A percentile compares a stretch with the other conserved stretches of the same genome.
Evolutionary conservation across 2,329 filamentous ascomycete species (phyloP).

Genomic region (Arachnopeziza araneosa): DNA sequence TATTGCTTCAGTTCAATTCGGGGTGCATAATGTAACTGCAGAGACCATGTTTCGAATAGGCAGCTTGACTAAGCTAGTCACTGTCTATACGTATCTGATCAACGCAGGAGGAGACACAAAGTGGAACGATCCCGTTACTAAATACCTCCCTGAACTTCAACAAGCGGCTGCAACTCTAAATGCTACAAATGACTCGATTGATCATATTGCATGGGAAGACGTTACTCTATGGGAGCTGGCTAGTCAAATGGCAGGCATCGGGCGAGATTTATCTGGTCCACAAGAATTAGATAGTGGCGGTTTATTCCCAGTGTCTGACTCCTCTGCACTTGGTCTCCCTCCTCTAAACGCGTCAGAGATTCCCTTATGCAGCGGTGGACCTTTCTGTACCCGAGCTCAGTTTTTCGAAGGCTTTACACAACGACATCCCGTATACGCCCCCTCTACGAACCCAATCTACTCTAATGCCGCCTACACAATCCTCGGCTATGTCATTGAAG

Average conservation of each 20-base stretch:
- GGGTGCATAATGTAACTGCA: conserved; percentile 32
- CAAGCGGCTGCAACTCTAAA: conserved; percentile 7
- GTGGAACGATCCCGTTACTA: conserved; percentile 38
- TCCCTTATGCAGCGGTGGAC: conserved; percentile 23
- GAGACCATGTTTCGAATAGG: conserved; percentile 38
- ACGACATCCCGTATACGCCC: conserved; percentile 30
- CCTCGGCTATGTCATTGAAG: conserved; percentile 35
- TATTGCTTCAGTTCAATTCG: conserved; percentile 25
- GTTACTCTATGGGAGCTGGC: conserved; percentile 18
- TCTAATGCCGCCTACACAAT: conserved; percentile 35
- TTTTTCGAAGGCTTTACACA: conserved; percentile 13
- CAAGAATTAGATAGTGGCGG: conserved; percentile 5
- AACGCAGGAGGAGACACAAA: conserved; percentile 34
- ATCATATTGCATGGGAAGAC: conserved; percentile 16
- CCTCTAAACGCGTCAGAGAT: conserved; percentile 23
- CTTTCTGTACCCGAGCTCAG: conserved; percentile 22
- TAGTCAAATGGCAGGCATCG: conserved; percentile 17
- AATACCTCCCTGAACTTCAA: conserved; percentile 37
- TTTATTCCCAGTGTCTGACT: conserved; percentile 17
- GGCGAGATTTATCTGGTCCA: conserved; percentile 12
- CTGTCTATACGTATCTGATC: conserved; percentile 37
- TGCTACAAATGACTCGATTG: conserved; percentile 8
- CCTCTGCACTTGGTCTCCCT: conserved; percentile 28
- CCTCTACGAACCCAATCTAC: conserved; percentile 32
- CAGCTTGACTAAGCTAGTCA: conserved; percentile 42